phyloP scores from a whole-genome alignment of 495 filamentous ascomycete genomes.

The Penicillium paxilli region DNA sequence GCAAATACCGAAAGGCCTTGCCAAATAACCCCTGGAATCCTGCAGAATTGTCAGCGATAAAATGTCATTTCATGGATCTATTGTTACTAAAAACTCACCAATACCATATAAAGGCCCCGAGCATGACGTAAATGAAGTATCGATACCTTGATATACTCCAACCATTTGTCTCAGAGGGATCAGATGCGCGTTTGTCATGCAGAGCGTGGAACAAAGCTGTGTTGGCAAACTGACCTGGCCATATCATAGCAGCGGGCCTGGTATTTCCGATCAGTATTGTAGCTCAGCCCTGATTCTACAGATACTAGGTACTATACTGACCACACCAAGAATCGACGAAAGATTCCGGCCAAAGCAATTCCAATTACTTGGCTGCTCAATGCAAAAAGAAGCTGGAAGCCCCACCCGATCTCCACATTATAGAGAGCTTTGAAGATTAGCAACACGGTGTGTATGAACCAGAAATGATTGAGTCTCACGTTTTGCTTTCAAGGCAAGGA shows the following conservation, averaged over 20 bases:
- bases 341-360: constrained; percentile 64
- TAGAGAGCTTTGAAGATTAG: constrained; percentile 49
- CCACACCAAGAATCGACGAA: constrained; percentile 61
- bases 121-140: constrained; percentile 54
- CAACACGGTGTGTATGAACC: constrained; percentile 21
- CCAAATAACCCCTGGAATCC: constrained; percentile 58
- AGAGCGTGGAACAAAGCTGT: constrained; percentile 41
- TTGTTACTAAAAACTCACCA: constrained; percentile 19
- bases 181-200: constrained; percentile 38
- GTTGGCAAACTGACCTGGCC: constrained; percentile 30
- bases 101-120: constrained; percentile 51
- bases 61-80: background rate
- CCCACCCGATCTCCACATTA: constrained; percentile 58
- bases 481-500: constrained; percentile 19
- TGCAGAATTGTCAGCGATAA: background rate
- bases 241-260: constrained; percentile 38
- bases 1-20: constrained; percentile 61
- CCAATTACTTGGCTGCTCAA: constrained; percentile 65
- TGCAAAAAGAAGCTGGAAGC: constrained; percentile 60
- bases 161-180: constrained; percentile 48
- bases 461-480: constrained; percentile 52
- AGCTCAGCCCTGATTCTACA: too few relatives aligned
- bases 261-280: background rate
- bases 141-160: constrained; percentile 57
- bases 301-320: too few relatives aligned